Evolutionary conservation across 2,329 filamentous ascomycete species (phyloP).

Genomic region (Eutypella sp.): DNA sequence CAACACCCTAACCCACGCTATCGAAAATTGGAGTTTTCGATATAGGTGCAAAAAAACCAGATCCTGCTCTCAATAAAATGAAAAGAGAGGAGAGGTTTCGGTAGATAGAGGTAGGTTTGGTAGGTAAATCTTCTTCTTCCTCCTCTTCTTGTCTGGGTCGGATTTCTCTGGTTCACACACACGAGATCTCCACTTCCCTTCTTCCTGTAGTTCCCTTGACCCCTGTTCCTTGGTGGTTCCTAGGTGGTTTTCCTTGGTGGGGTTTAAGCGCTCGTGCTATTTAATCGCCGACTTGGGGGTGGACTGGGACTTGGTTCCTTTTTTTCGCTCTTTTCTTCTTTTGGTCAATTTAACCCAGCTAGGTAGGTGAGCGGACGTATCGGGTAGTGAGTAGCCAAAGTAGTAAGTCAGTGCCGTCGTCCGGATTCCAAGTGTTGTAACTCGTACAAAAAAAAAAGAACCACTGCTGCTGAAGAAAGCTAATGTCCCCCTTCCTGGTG

Average conservation of each 20-base stretch:
- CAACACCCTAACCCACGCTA: too few relatives aligned
- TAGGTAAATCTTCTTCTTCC: too few relatives aligned
- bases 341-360: background rate
- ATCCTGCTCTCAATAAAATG: too few relatives aligned
- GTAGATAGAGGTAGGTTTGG: too few relatives aligned
- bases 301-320: background rate
- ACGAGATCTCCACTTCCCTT: background rate
- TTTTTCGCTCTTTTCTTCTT: background rate
- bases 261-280: background rate
- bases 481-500: background rate
- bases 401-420: too few relatives aligned
- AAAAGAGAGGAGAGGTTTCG: background rate
- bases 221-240: background rate
- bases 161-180: background rate
- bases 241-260: background rate
- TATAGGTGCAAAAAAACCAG: too few relatives aligned
- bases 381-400: background rate
- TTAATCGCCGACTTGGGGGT: background rate
- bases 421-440: background rate
- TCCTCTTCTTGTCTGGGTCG: too few relatives aligned
- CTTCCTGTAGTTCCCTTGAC: background rate
- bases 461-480: background rate
- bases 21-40: too few relatives aligned
- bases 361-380: background rate
- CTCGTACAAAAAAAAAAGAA: background rate